These are phyloP conservation scores for Fusarium graminum DNA, from an alignment of 2,329 filamentous ascomycete species.

Conservation along the genomic window DNA sequence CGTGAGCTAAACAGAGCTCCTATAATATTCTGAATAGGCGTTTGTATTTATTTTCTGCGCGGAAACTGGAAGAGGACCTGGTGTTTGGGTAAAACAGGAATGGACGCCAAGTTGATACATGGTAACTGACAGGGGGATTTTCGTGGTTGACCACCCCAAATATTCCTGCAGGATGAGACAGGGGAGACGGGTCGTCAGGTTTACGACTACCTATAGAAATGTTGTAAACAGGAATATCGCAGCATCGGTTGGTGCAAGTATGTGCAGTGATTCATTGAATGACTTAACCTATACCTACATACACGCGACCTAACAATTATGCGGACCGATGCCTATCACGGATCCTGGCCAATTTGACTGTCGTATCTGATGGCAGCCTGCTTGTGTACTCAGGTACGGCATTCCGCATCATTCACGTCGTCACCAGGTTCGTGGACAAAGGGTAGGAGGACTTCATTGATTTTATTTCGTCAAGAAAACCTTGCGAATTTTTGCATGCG, in stretches of 20 bases:
- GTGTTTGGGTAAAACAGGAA: conserved; percentile 24
- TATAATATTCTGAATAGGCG: conserved; percentile 4
- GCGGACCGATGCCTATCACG: too few relatives aligned
- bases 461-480: conserved; percentile 56
- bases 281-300: neutral
- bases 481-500: conserved; percentile 55
- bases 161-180: neutral
- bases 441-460: conserved; percentile 51
- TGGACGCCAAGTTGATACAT: conserved; percentile 1
- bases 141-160: neutral
- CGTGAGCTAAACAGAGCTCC: neutral
- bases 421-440: conserved; percentile 6
- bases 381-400: neutral
- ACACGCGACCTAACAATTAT: neutral
- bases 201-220: neutral
- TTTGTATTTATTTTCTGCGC: conserved; percentile 6
- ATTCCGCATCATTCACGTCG: conserved; percentile 12
- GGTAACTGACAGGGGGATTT: neutral
- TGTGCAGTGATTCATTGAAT: neutral
- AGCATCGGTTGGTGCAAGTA: neutral
- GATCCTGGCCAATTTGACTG: neutral
- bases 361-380: neutral
- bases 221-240: neutral
- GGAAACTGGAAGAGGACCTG: neutral
- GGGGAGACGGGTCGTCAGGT: neutral